Base-by-base conservation (phyloP, 2,329 filamentous ascomycete genomes). In the Aphanoascus verrucosus region DNA sequence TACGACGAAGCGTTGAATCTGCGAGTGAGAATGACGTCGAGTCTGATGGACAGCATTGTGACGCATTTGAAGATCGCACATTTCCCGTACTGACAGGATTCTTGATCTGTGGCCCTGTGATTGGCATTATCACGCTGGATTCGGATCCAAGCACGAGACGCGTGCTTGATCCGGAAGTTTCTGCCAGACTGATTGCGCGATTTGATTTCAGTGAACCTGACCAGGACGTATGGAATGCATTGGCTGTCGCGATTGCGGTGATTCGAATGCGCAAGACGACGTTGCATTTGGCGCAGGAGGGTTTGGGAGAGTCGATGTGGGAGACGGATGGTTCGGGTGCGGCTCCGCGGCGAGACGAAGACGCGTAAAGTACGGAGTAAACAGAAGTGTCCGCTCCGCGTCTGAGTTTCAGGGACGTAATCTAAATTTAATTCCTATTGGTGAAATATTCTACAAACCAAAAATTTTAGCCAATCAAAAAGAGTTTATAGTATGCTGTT, bases 201-300 rank as follows among this genome's bases (percentile, higher is more conserved):
- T 77, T 81, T 58, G 75, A 82, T 60, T 74, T 80, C 53, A 70
- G 69, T 3, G 71, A 78, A 42, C 62, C 65, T 7, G 72, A 72
- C 1, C 76, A 77, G 55, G 80, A 82, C 61, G 78, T 82, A 1
- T 83, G 80, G 80, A 81, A 80, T 60, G 72, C 75, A 3, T 66
- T 82, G 3, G 77, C 78, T 0, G 58, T 82, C 48, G 77, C 79
- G 0, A 78, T 82, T 54, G 66, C 78, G 5, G 68, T 79, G 9
- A 71, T 78, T 56, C 74, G 79, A 61, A 72, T 75, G 51, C 71
- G 78, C 4, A 74, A 76, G 55, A 70, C 73, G 34, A 72, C 78
- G 70, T 58, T 72, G 49, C 64, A 71, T 52, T 65, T 79, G 19
- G 69, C 35, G 66, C 60, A 7, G 59, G 63, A 4, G 20, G 47